These are phyloP conservation scores for Leccinum variicolor DNA, from an alignment of 768 basidiomycete species.

Conservation along the genomic window DNA sequence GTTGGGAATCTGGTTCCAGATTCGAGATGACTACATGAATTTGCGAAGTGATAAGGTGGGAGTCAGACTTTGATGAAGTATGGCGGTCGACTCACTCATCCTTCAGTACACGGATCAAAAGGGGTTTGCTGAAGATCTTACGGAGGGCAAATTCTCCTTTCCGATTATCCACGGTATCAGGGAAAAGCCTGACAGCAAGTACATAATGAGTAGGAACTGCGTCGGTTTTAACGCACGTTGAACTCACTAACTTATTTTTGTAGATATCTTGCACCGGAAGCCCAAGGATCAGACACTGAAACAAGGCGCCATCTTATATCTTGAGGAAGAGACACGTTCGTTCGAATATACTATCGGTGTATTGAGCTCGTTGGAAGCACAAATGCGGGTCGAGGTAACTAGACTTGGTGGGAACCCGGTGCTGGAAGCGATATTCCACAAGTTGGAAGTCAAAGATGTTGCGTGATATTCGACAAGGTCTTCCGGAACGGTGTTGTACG, in stretches of 20 bases:
- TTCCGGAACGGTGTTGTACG: not conserved
- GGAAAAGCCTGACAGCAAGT: not conserved
- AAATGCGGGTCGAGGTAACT: not conserved
- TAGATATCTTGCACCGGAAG: not conserved
- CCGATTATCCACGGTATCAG: not conserved
- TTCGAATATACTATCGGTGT: not conserved
- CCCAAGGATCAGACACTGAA: not conserved
- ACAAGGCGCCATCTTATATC: not conserved
- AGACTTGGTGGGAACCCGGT: not conserved
- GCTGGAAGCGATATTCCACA: not conserved
- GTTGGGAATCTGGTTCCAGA: not conserved
- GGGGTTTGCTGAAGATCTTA: not conserved
- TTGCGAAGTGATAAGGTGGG: not conserved
- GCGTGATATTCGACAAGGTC: not conserved
- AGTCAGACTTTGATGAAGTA: not conserved
- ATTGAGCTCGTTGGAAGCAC: not conserved
- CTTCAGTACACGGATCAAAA: not conserved
- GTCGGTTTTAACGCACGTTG: not conserved
- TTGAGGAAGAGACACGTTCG: not conserved
- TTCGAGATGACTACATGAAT: not conserved
- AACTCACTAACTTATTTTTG: not conserved
- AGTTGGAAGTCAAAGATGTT: not conserved
- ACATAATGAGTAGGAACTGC: not conserved
- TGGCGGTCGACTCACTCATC: not conserved
- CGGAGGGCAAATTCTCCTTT: not conserved